Conservation (phyloP, 352 stramenopile species). For the Phytophthora megakarya region DNA sequence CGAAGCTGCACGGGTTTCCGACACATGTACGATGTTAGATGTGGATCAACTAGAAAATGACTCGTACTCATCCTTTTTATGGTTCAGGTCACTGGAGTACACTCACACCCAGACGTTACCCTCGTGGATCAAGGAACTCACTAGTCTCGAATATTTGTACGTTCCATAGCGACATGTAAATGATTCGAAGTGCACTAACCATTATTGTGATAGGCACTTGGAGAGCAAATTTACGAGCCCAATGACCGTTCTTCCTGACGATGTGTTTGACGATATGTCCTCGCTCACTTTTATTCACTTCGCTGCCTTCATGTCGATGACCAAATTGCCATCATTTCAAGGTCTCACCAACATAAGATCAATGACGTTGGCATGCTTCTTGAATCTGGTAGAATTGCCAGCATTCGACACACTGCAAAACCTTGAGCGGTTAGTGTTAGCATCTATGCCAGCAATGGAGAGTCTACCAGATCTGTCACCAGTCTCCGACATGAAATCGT, state of each 20-base stretch:
- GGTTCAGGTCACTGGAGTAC: slow-evolving; percentile 17
- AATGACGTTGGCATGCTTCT: slow-evolving; percentile 32
- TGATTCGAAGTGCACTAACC: neutral
- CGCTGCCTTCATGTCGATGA: slow-evolving; percentile 22
- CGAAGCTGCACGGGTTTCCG: slow-evolving; percentile 31
- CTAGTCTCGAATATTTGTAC: slow-evolving; percentile 39
- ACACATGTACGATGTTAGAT: slow-evolving; percentile 26
- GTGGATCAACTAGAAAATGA: neutral
- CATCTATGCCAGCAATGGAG: neutral
- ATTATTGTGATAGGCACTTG: neutral
- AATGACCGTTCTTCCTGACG: slow-evolving; percentile 16
- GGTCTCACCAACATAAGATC: slow-evolving; percentile 39
- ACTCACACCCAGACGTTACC: slow-evolving; percentile 21
- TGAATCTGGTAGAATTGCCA: slow-evolving; percentile 13
- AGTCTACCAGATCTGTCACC: slow-evolving; percentile 24
- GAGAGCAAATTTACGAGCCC: slow-evolving; percentile 8
- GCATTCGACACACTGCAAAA: slow-evolving; percentile 16
- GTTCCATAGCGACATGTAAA: neutral
- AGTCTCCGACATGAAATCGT: slow-evolving; percentile 16
- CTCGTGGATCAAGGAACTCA: slow-evolving; percentile 19
- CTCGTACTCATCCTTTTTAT: neutral
- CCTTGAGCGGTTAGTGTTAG: slow-evolving; percentile 32
- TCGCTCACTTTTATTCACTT: slow-evolving; percentile 47
- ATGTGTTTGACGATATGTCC: slow-evolving; percentile 45
- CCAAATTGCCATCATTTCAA: slow-evolving; percentile 28